phyloP scores from a whole-genome alignment of 805 yeast genomes.

The Scheffersomyces lignosus region DNA sequence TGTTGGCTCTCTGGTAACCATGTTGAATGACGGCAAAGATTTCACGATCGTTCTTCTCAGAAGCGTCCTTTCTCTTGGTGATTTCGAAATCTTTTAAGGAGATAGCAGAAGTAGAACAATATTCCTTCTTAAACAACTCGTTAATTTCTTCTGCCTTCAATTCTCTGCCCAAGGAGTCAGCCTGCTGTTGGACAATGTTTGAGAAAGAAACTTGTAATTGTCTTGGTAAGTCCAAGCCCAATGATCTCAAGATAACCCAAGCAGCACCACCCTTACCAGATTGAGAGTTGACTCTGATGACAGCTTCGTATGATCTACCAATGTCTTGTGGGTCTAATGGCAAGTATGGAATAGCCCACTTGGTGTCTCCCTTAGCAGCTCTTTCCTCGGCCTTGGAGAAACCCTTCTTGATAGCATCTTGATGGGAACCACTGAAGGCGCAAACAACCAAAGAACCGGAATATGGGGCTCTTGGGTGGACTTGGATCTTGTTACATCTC shows the following conservation, averaged over 20 bases:
- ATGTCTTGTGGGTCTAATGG: constrained; percentile 82
- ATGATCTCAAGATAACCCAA: constrained; percentile 70
- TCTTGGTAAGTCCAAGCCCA: constrained; percentile 76
- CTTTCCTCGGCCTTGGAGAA: constrained; percentile 54
- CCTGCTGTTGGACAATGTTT: constrained; percentile 58
- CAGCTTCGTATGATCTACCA: constrained; percentile 80
- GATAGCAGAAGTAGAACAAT: constrained; percentile 21
- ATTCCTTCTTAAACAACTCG: constrained; percentile 53
- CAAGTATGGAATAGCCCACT: constrained; percentile 73
- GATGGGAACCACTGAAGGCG: constrained; percentile 76
- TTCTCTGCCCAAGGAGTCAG: constrained; percentile 69
- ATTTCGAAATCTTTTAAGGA: constrained; percentile 23
- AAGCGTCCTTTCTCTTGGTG: constrained; percentile 15
- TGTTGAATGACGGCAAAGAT: constrained; percentile 18
- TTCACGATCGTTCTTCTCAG: constrained; percentile 17
- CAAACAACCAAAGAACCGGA: constrained; percentile 78
- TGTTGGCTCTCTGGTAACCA: constrained; percentile 15
- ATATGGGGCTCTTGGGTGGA: constrained; percentile 75
- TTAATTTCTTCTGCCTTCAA: constrained; percentile 66
- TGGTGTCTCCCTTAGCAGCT: constrained; percentile 42
- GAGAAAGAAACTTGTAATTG: constrained; percentile 69
- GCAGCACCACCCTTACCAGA: constrained; percentile 91
- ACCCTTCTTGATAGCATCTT: constrained; percentile 71
- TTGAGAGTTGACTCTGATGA: constrained; percentile 80
- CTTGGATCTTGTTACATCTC: constrained; percentile 74